Evolutionary conservation across 768 basidiomycete species (phyloP).

Genomic region (Psilocybe tampanensis): DNA sequence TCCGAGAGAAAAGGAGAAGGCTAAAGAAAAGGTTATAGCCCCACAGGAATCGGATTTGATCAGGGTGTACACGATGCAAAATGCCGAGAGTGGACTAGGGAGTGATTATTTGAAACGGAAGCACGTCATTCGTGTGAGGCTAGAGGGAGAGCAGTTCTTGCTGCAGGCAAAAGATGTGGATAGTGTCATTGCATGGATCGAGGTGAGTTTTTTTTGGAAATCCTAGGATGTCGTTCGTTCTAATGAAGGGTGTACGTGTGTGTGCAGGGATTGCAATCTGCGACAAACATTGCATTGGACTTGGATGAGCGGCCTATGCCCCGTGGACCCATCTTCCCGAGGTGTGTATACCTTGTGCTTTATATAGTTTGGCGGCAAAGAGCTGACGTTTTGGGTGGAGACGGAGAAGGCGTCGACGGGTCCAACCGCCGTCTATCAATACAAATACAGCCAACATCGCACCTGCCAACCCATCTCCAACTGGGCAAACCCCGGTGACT

Average conservation of each 20-base stretch:
- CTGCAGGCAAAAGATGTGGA: conserved; percentile 84
- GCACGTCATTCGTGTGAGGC: conserved; percentile 89
- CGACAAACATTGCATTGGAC: conserved; percentile 89
- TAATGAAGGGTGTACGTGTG: not conserved
- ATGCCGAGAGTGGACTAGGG: conserved; percentile 92
- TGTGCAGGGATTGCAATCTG: conserved; percentile 83
- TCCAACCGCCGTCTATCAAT: conserved; percentile 10
- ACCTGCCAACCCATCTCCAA: conserved; percentile 12
- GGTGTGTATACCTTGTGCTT: conserved; percentile 45
- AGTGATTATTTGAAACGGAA: conserved; percentile 93
- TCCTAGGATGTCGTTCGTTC: not conserved
- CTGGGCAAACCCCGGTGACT: conserved; percentile 21
- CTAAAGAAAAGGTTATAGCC: conserved; percentile 31
- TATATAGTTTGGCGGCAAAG: not conserved
- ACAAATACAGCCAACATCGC: not conserved
- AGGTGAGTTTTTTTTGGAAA: conserved; percentile 51
- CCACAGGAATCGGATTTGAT: conserved; percentile 58
- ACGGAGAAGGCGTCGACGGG: conserved; percentile 35
- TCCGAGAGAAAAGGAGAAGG: conserved; percentile 17
- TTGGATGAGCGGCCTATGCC: conserved; percentile 93
- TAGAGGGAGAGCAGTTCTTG: conserved; percentile 97
- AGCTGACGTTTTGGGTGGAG: conserved; percentile 24
- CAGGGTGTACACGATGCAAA: conserved; percentile 77
- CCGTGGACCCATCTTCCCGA: conserved; percentile 82
- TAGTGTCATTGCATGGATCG: conserved; percentile 93